Conservation (phyloP, 192 early-diverging fungal genomes). For the Entomortierella parvispora region DNA sequence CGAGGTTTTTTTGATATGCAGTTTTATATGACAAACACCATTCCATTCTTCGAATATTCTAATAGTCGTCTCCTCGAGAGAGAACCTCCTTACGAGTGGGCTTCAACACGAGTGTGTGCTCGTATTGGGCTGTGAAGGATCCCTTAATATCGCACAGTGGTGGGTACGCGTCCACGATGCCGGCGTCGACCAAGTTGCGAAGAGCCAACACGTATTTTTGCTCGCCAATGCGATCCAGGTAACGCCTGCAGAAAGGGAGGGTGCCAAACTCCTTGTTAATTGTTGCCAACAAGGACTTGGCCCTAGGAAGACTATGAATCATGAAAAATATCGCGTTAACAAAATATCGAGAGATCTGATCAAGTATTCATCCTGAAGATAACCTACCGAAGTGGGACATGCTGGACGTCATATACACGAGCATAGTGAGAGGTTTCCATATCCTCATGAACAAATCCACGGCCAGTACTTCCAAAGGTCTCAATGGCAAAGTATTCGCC, state of each 20-base stretch:
- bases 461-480: conserved; percentile 96
- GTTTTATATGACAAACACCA: not conserved
- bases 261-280: conserved; percentile 95
- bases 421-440: conserved; percentile 94
- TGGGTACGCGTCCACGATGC: conserved; percentile 87
- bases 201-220: conserved; percentile 88
- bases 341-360: not conserved
- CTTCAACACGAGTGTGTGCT: conserved; percentile 92
- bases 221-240: conserved; percentile 95
- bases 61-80: conserved; percentile 57
- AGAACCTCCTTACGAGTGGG: conserved; percentile 88
- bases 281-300: conserved; percentile 79
- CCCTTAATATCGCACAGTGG: conserved; percentile 89
- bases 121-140: conserved; percentile 94
- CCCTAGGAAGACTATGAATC: conserved; percentile 65
- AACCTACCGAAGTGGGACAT: conserved; percentile 72
- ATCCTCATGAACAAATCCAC: conserved; percentile 89
- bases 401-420: conserved; percentile 65
- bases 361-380: not conserved
- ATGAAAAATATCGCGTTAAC: not conserved
- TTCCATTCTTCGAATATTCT: conserved; percentile 2
- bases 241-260: conserved; percentile 93
- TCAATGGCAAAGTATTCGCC: conserved; percentile 96
- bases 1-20: conserved; percentile 12
- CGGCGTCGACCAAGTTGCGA: conserved; percentile 84